These are phyloP conservation scores for Hericium alpestre DNA, from an alignment of 768 basidiomycete species.

Conservation along the genomic window DNA sequence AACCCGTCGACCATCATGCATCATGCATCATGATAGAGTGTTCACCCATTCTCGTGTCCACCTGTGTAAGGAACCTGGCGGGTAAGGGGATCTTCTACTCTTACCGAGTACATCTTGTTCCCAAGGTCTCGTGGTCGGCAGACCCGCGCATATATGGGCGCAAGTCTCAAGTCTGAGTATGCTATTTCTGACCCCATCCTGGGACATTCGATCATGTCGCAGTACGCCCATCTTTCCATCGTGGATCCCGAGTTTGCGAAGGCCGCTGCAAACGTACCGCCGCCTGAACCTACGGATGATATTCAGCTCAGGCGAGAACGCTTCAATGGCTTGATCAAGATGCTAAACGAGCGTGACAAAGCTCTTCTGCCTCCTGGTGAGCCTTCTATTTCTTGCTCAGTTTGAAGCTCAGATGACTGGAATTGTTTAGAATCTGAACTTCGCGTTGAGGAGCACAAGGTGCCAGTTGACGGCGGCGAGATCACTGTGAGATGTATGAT, in stretches of 20 bases:
- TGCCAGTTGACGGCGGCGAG: background rate
- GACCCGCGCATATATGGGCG: no score
- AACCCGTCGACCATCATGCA: no score
- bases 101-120: no score
- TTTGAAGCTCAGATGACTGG: background rate
- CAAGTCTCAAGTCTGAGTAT: no score
- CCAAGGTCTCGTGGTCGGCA: no score
- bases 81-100: no score
- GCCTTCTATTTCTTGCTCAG: background rate
- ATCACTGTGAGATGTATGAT: background rate
- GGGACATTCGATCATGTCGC: background rate
- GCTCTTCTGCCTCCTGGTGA: background rate
- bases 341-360: background rate
- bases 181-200: background rate
- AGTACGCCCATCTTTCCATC: background rate
- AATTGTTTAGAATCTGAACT: background rate
- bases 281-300: background rate
- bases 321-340: background rate
- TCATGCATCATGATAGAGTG: no score
- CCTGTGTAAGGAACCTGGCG: no score
- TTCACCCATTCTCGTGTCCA: no score
- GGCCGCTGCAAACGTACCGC: background rate
- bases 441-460: background rate
- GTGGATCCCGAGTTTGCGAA: background rate
- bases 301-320: background rate